A percentile compares a stretch with the other conserved stretches of the same genome.
Evolutionary conservation across 2,329 filamentous ascomycete species (phyloP).

Genomic region (Neoascochyta sp.): DNA sequence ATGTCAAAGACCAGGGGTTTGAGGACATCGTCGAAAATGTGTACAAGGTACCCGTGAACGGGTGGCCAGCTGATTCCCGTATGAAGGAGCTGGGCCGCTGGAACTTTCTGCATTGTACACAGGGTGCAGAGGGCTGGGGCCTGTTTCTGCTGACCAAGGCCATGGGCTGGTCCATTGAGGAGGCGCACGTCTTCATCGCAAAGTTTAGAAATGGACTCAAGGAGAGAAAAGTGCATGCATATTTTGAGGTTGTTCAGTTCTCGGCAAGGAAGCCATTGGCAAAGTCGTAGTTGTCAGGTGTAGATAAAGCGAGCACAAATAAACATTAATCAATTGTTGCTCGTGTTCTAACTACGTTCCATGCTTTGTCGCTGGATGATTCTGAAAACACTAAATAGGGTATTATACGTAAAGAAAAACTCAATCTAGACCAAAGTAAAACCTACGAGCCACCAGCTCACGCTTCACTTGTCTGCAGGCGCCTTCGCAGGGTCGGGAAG

Average conservation of each 20-base stretch:
- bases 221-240: conserved; percentile 30
- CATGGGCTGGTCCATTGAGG: conserved; percentile 38
- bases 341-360: no score
- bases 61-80: conserved; percentile 25
- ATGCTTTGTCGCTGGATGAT: neutral
- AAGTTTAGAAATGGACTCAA: conserved; percentile 31
- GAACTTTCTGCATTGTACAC: conserved; percentile 30
- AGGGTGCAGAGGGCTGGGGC: conserved; percentile 28
- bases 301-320: no score
- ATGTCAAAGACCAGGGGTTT: conserved; percentile 26
- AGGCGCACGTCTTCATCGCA: conserved; percentile 44
- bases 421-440: conserved; percentile 18
- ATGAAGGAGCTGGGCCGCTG: conserved; percentile 34
- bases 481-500: conserved; percentile 32
- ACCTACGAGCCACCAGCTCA: neutral
- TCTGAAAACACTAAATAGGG: neutral
- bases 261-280: conserved; percentile 6
- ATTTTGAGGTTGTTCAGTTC: conserved; percentile 23
- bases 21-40: conserved; percentile 22
- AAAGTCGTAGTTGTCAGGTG: no score
- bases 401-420: conserved; percentile 10
- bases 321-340: no score
- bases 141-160: conserved; percentile 26
- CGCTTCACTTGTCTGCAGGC: conserved; percentile 8
- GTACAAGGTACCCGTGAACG: conserved; percentile 29